A percentile compares a stretch with the other conserved stretches of the same genome.
These are phyloP conservation scores for Penicillium decumbens DNA, from an alignment of 2,329 filamentous ascomycete genomes.

Conservation along the genomic window DNA sequence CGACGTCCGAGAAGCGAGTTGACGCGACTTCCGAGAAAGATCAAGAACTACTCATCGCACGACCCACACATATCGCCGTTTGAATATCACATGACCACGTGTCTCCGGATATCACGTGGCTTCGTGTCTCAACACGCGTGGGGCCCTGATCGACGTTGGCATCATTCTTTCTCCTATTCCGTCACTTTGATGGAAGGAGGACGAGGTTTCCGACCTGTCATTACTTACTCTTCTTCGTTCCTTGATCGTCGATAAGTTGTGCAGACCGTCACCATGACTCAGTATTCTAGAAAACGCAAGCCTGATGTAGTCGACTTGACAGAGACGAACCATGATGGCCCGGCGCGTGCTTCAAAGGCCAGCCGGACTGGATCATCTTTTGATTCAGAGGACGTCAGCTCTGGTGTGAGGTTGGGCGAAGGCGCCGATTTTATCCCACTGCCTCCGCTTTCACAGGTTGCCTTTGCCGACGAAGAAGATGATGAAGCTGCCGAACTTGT, in stretches of 20 bases:
- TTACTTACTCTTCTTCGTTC: background rate
- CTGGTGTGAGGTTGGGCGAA: constrained; percentile 29
- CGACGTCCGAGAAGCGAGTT: too few relatives aligned
- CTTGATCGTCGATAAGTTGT: background rate
- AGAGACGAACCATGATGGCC: constrained; percentile 1
- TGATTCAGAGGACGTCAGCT: constrained; percentile 6
- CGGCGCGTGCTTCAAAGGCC: constrained; percentile 4
- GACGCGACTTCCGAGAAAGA: too few relatives aligned
- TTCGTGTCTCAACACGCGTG: background rate
- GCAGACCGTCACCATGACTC: constrained; percentile 4
- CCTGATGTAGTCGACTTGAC: constrained; percentile 11
- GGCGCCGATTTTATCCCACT: constrained; percentile 29
- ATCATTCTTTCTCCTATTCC: background rate
- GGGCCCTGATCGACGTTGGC: background rate
- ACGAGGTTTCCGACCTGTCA: background rate
- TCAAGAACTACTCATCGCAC: too few relatives aligned
- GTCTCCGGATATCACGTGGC: background rate
- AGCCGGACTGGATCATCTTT: background rate
- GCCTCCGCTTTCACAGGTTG: constrained; percentile 27
- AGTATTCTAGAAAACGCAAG: constrained; percentile 12
- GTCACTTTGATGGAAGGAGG: background rate
- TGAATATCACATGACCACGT: too few relatives aligned
- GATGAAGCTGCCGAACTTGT: constrained; percentile 31
- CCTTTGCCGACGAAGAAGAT: constrained; percentile 36
- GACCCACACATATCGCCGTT: background rate